Evolutionary conservation across 805 yeast genomes (phyloP), one percentile per base, ranked within the genome.

Genomic region (Candida ficus): DNA sequence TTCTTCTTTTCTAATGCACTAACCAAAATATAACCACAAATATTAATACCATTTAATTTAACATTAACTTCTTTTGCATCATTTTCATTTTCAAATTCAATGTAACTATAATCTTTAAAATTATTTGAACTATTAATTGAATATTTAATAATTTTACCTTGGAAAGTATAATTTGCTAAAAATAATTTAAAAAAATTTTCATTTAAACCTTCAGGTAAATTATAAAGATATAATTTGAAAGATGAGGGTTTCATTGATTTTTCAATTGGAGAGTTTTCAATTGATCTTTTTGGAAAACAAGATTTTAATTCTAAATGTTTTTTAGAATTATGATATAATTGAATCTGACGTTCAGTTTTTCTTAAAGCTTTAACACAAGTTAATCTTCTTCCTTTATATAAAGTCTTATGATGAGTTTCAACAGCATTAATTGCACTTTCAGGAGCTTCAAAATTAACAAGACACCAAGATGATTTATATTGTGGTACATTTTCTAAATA

Each of bases 401-500:
- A 23, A 9, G 54, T 45, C 13, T 56, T 54, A 41, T 68, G 58
- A 29, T 61, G 50, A 14, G 45, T 42, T 18, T 58, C 48, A 16
- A 73, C 64, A 7, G 79, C 74, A 16, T 53, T 56, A 20, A 72
- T 49, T 1, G 80, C 75, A 46, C 69, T 70, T n/a, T 63, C 63
- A 46, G 68, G 71, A 19, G 52, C 56, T 19, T 60, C 57, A 52
- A 70, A 78, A 18, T 71, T 72, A 23, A 80, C 62, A 43, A 71
- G 75, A 0, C 76, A 80, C 58, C 73, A 74, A 29, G 49, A 50
- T 1, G 58, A 52, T 13, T 49, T 54, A 33, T 47, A 56, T 32
- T 50, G 58, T n/a, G 57, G 59, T 14, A 60, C 56, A 13, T 58
- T 53, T 2, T 87, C 86, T 50, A 80, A 62, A 39, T 70, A 76